phyloP scores from a whole-genome alignment of 345 rosid species.

The Stellera chamaejasme region DNA sequence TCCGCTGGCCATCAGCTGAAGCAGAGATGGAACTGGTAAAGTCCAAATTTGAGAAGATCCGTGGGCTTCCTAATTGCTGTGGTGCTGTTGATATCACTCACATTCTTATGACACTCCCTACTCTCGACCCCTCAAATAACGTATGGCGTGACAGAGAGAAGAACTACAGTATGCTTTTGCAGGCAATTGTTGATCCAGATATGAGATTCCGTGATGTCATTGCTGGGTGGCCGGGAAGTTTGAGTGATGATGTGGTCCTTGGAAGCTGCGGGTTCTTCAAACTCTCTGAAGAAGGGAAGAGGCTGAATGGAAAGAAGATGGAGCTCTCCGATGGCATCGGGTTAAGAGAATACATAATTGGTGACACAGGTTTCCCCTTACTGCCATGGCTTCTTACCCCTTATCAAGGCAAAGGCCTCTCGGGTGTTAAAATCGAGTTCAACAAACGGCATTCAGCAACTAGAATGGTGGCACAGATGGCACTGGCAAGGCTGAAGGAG shows the following conservation, averaged over 20 bases:
- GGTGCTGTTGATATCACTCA: constrained; percentile 65
- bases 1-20: constrained; percentile 54
- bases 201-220: constrained; percentile 67
- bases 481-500: constrained; percentile 62
- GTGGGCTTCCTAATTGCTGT: constrained; percentile 64
- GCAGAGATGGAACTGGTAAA: constrained; percentile 37
- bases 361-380: constrained; percentile 54
- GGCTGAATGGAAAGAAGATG: constrained; percentile 37
- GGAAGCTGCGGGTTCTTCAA: constrained; percentile 49
- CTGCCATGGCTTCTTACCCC: constrained; percentile 65
- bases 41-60: constrained; percentile 52
- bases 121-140: constrained; percentile 46
- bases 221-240: constrained; percentile 65
- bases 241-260: constrained; percentile 50
- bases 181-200: constrained; percentile 59
- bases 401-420: constrained; percentile 40
- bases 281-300: constrained; percentile 51
- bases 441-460: constrained; percentile 52
- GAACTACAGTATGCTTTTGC: constrained; percentile 70
- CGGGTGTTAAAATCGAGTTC: constrained; percentile 36
- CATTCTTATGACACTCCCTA: constrained; percentile 52
- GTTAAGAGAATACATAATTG: constrained; percentile 49
- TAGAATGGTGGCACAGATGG: constrained; percentile 38
- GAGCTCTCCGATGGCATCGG: constrained; percentile 32
- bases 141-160: constrained; percentile 59